Conservation (phyloP, 495 filamentous ascomycete species). For the Talaromyces thailandensis region DNA sequence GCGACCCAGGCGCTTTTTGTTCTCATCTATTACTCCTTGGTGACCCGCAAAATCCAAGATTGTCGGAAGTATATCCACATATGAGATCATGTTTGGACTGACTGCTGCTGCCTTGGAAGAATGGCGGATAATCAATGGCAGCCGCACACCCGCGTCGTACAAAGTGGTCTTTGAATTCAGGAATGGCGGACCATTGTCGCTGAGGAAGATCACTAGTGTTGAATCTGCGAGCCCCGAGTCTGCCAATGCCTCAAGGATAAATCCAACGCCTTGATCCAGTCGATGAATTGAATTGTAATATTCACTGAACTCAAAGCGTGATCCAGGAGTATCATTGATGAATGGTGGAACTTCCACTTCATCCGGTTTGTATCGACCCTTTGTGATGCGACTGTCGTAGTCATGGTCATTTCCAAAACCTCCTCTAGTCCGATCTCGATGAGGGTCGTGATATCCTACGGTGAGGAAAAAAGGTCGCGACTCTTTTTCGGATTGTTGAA, state of each 20-base stretch:
- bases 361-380: constrained; percentile 4
- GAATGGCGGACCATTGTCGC: constrained; percentile 36
- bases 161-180: constrained; percentile 37
- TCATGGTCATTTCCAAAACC: constrained; percentile 27
- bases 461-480: constrained; percentile 26
- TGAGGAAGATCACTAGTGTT: constrained; percentile 31
- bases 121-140: constrained; percentile 25
- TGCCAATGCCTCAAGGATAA: constrained; percentile 23
- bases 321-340: constrained; percentile 22
- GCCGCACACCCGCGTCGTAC: constrained; percentile 29
- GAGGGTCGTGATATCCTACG: constrained; percentile 31
- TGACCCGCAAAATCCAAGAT: constrained; percentile 24
- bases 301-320: constrained; percentile 23
- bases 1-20: constrained; percentile 10
- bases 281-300: constrained; percentile 30
- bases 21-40: background rate
- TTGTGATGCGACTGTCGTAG: constrained; percentile 6
- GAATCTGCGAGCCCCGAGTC: constrained; percentile 14
- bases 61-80: constrained; percentile 31
- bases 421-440: constrained; percentile 23
- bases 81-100: constrained; percentile 34
- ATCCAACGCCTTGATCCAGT: constrained; percentile 25
- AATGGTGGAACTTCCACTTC: constrained; percentile 23
- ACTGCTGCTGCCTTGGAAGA: constrained; percentile 10
- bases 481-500: constrained; percentile 16